Percentiles rank a stretch among this genome's conserved stretches.
Conservation (phyloP, 148 eudicot species). For the Agrostemma githago region DNA sequence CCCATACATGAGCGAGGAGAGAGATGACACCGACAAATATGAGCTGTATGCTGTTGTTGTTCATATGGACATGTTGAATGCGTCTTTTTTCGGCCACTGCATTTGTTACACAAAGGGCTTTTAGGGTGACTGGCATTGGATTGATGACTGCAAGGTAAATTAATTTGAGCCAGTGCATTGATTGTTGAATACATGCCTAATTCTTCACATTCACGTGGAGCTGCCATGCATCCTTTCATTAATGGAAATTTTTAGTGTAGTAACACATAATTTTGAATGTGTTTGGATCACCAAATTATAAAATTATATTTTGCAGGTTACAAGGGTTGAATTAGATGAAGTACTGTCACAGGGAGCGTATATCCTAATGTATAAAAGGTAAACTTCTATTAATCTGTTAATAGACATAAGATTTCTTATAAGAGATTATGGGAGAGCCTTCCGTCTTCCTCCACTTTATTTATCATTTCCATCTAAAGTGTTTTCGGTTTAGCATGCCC, state of each 20-base stretch:
- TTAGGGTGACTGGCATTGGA: constrained; percentile 76
- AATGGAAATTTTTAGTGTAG: background rate
- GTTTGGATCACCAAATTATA: background rate
- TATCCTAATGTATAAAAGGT: constrained; percentile 95
- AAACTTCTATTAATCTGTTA: constrained; percentile 6
- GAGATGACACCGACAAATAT: constrained; percentile 55
- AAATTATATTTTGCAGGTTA: constrained; percentile 42
- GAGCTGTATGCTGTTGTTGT: constrained; percentile 85
- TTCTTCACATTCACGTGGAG: background rate
- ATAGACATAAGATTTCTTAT: background rate
- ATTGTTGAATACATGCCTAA: background rate
- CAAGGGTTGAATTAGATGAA: constrained; percentile 73
- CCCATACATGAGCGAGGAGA: constrained; percentile 77
- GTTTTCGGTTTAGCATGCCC: background rate
- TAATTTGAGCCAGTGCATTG: background rate
- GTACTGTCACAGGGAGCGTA: constrained; percentile 96
- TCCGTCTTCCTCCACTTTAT: background rate
- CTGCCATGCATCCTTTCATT: background rate
- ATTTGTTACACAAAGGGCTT: constrained; percentile 80
- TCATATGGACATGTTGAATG: constrained; percentile 94
- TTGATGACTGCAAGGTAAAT: constrained; percentile 86
- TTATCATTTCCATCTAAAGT: background rate
- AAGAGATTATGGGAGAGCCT: background rate
- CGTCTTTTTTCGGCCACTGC: constrained; percentile 90
- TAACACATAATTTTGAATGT: background rate